A percentile compares a stretch with the other conserved stretches of the same genome.
Evolutionary conservation across 768 basidiomycete species (phyloP).

Genomic region (Daedaleopsis sinensis): DNA sequence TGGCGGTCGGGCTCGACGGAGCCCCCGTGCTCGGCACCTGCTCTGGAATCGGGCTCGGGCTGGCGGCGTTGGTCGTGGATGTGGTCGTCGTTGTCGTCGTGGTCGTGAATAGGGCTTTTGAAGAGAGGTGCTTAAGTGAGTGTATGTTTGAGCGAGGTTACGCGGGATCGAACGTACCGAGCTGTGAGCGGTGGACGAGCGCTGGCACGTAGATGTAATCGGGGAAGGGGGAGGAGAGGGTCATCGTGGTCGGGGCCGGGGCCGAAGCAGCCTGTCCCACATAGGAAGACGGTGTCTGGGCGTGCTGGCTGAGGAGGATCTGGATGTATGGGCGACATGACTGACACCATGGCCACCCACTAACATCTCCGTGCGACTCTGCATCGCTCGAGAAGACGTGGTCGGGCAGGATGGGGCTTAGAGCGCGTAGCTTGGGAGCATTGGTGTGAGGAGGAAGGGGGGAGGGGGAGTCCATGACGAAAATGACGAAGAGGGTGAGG

Average conservation of each 20-base stretch:
- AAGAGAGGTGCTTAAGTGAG: background rate
- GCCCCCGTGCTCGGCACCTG: background rate
- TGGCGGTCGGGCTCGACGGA: background rate
- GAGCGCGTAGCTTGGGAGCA: background rate
- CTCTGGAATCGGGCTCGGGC: background rate
- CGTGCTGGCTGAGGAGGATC: background rate
- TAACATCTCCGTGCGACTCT: background rate
- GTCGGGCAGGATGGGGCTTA: background rate
- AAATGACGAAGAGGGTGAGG: conserved; percentile 6
- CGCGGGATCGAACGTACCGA: background rate
- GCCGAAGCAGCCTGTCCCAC: background rate
- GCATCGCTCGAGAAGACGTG: background rate
- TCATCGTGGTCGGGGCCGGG: background rate
- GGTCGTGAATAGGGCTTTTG: background rate
- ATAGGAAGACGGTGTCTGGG: background rate
- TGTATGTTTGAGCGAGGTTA: background rate
- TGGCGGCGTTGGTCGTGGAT: background rate
- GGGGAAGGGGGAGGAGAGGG: conserved; percentile 1
- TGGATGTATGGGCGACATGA: conserved; percentile 1
- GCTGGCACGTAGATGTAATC: conserved; percentile 6
- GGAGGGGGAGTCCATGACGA: background rate
- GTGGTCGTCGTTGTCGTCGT: background rate
- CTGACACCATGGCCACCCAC: background rate
- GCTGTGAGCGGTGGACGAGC: conserved; percentile 9
- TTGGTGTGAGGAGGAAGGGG: background rate